Conservation (phyloP, 73 alveolate genomes). For the Durusdinium trenchii region DNA sequence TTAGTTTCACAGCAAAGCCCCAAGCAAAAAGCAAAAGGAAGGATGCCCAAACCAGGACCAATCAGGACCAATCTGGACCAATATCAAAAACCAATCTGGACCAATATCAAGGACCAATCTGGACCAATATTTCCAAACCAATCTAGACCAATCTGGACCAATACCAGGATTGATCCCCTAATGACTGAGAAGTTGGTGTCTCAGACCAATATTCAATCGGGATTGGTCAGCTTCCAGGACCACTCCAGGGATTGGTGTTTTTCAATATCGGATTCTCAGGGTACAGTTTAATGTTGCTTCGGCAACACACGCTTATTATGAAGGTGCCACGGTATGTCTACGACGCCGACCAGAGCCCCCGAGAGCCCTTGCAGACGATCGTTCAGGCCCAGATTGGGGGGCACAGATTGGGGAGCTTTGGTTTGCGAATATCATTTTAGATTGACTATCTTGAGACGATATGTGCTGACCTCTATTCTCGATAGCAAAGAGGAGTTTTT, state of each 20-base stretch:
- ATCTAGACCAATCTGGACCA: not conserved
- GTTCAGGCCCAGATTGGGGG: too few species aligned
- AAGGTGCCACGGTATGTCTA: too few species aligned
- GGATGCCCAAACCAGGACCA: not conserved
- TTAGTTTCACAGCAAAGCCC: not conserved
- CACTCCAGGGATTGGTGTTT: not conserved
- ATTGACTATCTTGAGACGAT: too few species aligned
- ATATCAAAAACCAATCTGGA: not conserved
- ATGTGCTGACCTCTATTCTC: too few species aligned
- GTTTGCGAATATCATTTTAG: too few species aligned
- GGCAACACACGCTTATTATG: too few species aligned
- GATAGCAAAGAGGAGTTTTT: too few species aligned
- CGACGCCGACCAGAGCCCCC: too few species aligned
- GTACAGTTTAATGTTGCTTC: too few species aligned
- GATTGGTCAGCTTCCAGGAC: not conserved
- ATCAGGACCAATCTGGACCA: not conserved
- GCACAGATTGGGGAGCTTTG: too few species aligned
- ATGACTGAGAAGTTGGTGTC: not conserved
- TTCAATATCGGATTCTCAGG: slow-evolving; percentile 26
- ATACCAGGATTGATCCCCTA: not conserved
- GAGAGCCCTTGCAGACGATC: too few species aligned
- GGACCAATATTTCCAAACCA: not conserved
- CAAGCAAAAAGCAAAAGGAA: not conserved
- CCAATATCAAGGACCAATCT: not conserved
- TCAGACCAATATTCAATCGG: not conserved